phyloP scores from a whole-genome alignment of 2,329 filamentous ascomycete species.

The Fusarium phyllophilum region DNA sequence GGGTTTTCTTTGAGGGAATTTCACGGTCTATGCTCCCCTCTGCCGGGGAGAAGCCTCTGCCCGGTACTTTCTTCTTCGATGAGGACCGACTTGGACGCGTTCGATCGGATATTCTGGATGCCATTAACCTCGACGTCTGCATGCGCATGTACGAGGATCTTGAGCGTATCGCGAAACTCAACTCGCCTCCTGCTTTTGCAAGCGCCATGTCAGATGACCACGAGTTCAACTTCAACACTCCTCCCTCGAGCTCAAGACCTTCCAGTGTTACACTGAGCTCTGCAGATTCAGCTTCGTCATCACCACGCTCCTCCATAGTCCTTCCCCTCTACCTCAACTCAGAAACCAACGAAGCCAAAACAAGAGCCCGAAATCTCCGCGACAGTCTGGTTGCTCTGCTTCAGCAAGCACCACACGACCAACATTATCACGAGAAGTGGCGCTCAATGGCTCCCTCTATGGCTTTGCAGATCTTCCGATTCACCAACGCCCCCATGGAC shows the following conservation, averaged over 20 bases:
- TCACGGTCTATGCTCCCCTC: slow-evolving; percentile 66
- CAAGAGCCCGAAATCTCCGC: slow-evolving; percentile 61
- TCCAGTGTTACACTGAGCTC: slow-evolving; percentile 63
- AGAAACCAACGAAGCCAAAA: slow-evolving; percentile 54
- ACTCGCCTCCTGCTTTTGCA: slow-evolving; percentile 39
- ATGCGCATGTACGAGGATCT: slow-evolving; percentile 68
- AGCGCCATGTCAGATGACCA: slow-evolving; percentile 41
- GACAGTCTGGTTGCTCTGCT: slow-evolving; percentile 64
- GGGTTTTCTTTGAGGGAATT: slow-evolving; percentile 68
- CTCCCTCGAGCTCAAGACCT: slow-evolving; percentile 55
- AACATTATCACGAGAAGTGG: slow-evolving; percentile 60
- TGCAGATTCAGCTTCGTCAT: slow-evolving; percentile 60
- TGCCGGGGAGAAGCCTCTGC: slow-evolving; percentile 57
- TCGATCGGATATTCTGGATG: slow-evolving; percentile 68
- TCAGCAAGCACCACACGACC: slow-evolving; percentile 59
- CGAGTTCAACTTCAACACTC: slow-evolving; percentile 61
- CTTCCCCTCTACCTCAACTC: slow-evolving; percentile 52
- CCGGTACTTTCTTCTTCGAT: slow-evolving; percentile 72
- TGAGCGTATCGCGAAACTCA: slow-evolving; percentile 56
- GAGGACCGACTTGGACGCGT: slow-evolving; percentile 71
- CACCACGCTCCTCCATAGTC: slow-evolving; percentile 60
- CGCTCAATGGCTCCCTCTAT: slow-evolving; percentile 62
- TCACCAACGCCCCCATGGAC: slow-evolving; percentile 60
- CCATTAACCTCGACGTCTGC: slow-evolving; percentile 72
- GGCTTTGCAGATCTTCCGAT: slow-evolving; percentile 69